Evolutionary conservation across 257 asterid genomes (phyloP), one percentile per base, ranked within the genome.

Genomic region (Euphrasia confusa): DNA sequence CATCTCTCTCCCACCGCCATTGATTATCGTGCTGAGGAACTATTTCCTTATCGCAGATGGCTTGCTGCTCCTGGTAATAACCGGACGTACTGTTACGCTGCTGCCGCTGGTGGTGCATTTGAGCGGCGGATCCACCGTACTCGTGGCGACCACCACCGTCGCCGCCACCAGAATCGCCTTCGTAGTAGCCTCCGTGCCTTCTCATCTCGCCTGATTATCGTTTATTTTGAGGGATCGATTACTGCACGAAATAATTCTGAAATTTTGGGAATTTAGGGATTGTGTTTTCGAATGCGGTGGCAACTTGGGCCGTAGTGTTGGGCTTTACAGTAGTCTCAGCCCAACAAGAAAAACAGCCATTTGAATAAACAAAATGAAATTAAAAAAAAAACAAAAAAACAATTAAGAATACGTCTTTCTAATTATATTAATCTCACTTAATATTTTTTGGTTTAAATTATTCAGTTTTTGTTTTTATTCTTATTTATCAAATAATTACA

Each of bases 1-100:
- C 81, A 44, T 88, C 90, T 72, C 89, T 78, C 68, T 88, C 92
- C 95, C 92, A 81, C 66, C 83, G 81, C 89, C 88, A 80, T 62
- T 85, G 85, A 77, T 75, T 77, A 13, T 73, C 73, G 66, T 68
- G 68, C 48, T 77, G 83, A 12, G 21, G 12, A 40, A 72, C 81
- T 42, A 70, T 80, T 30, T 78, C 94, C 68, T 80, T 75, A 58
- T 80, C 82, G 37, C 71, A 65, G 44, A 42, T 61, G 14, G 39
- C 33, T 54, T 57, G 76, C 74, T 40, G 77, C 64, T 71, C 81
- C 63, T 70, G 75, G 67, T 66, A 73, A 67, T 72, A 54, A 8
- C 77, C 77, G 0, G 80, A 58, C 77, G 72, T 82, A 64, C 67
- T 75, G 67, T 69, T 71, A 55, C 68, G 79, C 24, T 71, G 79